Percentiles rank a stretch among this genome's conserved stretches.
These are phyloP conservation scores for Daldinia decipiens DNA, from an alignment of 495 filamentous ascomycete species.

Conservation along the genomic window DNA sequence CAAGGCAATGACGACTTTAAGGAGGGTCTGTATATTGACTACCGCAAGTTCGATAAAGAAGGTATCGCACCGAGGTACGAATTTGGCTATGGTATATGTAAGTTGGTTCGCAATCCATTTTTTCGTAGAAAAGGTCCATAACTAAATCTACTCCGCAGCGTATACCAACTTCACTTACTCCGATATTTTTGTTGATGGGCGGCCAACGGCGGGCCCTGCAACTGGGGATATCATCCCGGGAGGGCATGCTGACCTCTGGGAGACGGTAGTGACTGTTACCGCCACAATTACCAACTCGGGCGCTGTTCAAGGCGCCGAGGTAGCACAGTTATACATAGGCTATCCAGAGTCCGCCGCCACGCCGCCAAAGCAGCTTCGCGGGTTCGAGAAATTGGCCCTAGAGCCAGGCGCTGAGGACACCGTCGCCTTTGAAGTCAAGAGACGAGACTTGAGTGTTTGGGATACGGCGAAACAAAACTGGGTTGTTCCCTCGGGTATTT, in stretches of 20 bases:
- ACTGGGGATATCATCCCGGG: constrained; percentile 71
- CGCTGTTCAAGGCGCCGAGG: constrained; percentile 71
- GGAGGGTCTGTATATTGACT: constrained; percentile 85
- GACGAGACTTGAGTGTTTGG: constrained; percentile 69
- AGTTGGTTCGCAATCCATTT: constrained; percentile 50
- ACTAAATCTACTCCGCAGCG: constrained; percentile 44
- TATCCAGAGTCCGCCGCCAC: constrained; percentile 60
- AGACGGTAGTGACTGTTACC: constrained; percentile 66
- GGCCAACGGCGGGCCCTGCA: constrained; percentile 59
- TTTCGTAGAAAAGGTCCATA: neutral
- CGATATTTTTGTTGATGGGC: constrained; percentile 55
- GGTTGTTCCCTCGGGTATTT: constrained; percentile 61
- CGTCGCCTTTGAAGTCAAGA: constrained; percentile 60
- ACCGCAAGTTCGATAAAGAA: constrained; percentile 82
- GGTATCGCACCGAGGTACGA: constrained; percentile 68
- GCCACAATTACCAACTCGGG: constrained; percentile 76
- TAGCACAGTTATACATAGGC: constrained; percentile 72
- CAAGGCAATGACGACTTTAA: constrained; percentile 71
- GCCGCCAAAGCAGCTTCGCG: constrained; percentile 65
- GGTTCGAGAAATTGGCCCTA: constrained; percentile 66
- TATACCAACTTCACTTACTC: constrained; percentile 70
- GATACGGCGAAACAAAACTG: constrained; percentile 60
- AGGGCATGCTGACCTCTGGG: constrained; percentile 73
- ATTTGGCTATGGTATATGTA: constrained; percentile 69
- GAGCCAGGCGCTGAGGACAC: constrained; percentile 54